Evolutionary conservation across 169 alveolate genomes (phyloP).

Genomic region (Eimeria praecox): DNA sequence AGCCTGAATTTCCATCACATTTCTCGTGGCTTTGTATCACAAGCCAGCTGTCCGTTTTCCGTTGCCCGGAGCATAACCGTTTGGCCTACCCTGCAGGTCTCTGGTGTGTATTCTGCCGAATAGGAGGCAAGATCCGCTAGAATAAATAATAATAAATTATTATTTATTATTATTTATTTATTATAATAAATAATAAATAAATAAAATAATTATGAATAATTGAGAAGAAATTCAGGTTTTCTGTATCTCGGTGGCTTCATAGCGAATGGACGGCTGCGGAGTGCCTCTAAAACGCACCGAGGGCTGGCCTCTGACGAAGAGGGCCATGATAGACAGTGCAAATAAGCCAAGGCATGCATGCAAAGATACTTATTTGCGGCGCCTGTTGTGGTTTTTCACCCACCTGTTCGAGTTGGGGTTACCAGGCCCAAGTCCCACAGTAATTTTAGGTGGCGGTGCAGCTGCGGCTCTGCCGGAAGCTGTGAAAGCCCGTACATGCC

Average conservation of each 20-base stretch:
- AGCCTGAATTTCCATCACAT: no score
- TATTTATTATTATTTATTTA: no score
- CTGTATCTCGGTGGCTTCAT: background rate
- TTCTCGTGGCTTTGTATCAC: no score
- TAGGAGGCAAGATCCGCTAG: background rate
- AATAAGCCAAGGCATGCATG: background rate
- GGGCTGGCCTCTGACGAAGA: background rate
- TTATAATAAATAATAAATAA: no score
- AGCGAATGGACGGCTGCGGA: background rate
- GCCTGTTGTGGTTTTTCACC: conserved; percentile 77
- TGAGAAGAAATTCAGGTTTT: background rate
- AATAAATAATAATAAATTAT: no score
- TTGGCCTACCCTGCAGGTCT: background rate
- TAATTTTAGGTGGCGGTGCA: conserved; percentile 78
- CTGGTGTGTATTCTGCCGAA: background rate
- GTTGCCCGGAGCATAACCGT: background rate
- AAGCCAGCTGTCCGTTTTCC: no score
- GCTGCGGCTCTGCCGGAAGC: conserved; percentile 82
- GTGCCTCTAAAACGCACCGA: background rate
- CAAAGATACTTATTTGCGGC: background rate
- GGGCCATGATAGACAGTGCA: background rate
- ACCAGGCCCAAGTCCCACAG: conserved; percentile 87
- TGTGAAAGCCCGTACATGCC: conserved; percentile 69
- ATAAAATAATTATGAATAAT: no score
- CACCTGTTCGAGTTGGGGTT: conserved; percentile 89